Base-by-base conservation (phyloP, 805 yeast species). In the Yamadazyma phyllophila region DNA sequence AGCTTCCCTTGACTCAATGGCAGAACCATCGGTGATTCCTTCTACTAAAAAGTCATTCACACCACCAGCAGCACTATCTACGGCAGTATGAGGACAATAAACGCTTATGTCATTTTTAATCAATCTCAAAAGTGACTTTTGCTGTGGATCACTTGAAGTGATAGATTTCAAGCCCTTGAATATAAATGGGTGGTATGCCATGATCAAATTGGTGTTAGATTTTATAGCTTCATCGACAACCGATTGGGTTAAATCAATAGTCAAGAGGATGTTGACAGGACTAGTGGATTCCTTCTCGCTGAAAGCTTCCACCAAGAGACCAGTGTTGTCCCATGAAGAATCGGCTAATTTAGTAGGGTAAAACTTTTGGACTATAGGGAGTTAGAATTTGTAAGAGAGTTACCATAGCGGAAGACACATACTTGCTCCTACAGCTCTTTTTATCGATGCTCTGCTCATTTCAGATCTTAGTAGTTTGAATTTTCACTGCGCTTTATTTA, bases 41-140 rank as follows among this genome's bases (percentile, higher is more conserved):
- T 78, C 80, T 1, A 80, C 85, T 35, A 94, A 72, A 85, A 96
- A 94, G 61, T 90, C 98, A 55, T 94, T 94, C 50, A 94, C 97
- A 16, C 99, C 99, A n/a, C 85, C 86, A 10, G 66, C 64, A 8
- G 94, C 94, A 17, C 97, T 92, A 65, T 94, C 99, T 3, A 94
- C 86, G 0, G 98, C 90, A 1, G 99, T 92, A 60, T 94, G 99
- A 20, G 99, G 99, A 45, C 85, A 85, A 62, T 94, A 94, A 1
- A 94, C 99, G 40, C 90, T 80, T 46, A 94, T 78, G n/a, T 88
- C 86, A 48, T 82, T 76, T 52, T 82, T 83, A 43, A 89, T 83
- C 56, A 94, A 73, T 44, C 77, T 76, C 33, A 92, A 62, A 44
- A 92, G 70, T 5, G 96, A 86, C 16, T 66, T 66, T 59, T 94